Conservation (phyloP, 1,284 basidiomycete genomes). For the Peniophora sp. region DNA sequence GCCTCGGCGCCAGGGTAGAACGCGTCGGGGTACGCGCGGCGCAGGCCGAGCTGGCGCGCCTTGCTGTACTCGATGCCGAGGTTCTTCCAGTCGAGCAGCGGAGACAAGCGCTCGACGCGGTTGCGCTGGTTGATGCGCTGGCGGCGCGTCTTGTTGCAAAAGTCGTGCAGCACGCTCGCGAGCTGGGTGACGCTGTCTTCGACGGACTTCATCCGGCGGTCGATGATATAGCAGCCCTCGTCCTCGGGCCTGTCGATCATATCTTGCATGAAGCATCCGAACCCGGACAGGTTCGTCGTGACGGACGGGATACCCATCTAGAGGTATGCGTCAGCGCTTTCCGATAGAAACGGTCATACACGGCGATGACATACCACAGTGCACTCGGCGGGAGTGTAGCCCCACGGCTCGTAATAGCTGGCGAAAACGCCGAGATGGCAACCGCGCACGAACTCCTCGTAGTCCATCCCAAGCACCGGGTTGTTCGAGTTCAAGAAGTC, state of each 20-base stretch:
- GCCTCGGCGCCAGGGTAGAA: constrained; percentile 56
- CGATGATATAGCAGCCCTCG: constrained; percentile 93
- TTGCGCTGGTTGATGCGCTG: constrained; percentile 99
- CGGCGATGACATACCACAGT: constrained; percentile 53
- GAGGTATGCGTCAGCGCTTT: constrained; percentile 3
- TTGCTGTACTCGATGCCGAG: constrained; percentile 96
- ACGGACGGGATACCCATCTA: constrained; percentile 97
- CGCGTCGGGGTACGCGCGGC: constrained; percentile 92
- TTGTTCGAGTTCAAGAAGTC: constrained; percentile 98
- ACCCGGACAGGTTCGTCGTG: constrained; percentile 95
- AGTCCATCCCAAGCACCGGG: constrained; percentile 93
- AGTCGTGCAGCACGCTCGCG: constrained; percentile 68
- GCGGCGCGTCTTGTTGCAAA: constrained; percentile 84
- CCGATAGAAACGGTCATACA: not conserved
- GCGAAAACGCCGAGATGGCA: constrained; percentile 98
- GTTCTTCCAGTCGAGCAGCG: constrained; percentile 97
- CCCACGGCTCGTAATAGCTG: constrained; percentile 94
- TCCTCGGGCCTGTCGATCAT: constrained; percentile 87
- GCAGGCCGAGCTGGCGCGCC: constrained; percentile 85
- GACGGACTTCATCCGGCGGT: constrained; percentile 83
- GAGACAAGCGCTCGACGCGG: constrained; percentile 88
- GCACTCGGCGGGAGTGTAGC: constrained; percentile 81
- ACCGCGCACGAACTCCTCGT: constrained; percentile 97
- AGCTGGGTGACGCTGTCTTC: constrained; percentile 86
- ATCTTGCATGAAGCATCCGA: constrained; percentile 98